These are phyloP conservation scores for Samsoniella hepiali DNA, from an alignment of 2,329 filamentous ascomycete species.

Conservation along the genomic window DNA sequence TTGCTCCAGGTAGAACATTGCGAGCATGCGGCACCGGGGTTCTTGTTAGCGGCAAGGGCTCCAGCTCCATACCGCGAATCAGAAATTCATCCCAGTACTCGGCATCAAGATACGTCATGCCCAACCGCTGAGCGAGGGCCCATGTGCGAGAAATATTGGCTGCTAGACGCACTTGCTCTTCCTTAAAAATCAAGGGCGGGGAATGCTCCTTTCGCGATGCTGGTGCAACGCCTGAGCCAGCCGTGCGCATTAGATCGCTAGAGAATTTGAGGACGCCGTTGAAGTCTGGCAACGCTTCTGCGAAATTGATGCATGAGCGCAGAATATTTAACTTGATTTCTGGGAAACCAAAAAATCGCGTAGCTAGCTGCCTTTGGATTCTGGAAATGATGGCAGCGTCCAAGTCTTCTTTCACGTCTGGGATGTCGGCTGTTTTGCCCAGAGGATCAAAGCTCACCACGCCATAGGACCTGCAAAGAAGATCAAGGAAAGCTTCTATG, in stretches of 20 bases:
- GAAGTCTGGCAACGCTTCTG: conserved; percentile 89
- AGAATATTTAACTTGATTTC: conserved; percentile 83
- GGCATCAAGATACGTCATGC: conserved; percentile 65
- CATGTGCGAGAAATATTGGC: conserved; percentile 85
- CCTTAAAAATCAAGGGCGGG: conserved; percentile 66
- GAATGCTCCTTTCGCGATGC: conserved; percentile 65
- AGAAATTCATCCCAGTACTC: conserved; percentile 98
- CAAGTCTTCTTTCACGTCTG: conserved; percentile 39
- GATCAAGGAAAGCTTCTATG: conserved; percentile 59
- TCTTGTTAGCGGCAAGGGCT: conserved; percentile 57
- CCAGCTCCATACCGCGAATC: conserved; percentile 70
- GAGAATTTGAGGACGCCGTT: conserved; percentile 86
- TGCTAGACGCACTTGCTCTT: conserved; percentile 81
- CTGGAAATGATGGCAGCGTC: conserved; percentile 53
- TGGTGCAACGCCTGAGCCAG: conserved; percentile 75
- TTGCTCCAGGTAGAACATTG: conserved; percentile 50
- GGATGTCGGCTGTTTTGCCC: conserved; percentile 26
- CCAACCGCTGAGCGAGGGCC: conserved; percentile 70
- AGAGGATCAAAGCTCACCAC: conserved; percentile 51
- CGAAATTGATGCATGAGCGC: conserved; percentile 86
- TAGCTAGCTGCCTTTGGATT: conserved; percentile 56
- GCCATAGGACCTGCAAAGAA: conserved; percentile 62
- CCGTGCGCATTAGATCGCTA: conserved; percentile 75
- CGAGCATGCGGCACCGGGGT: conserved; percentile 64
- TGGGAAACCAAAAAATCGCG: conserved; percentile 71